A percentile compares a stretch with the other conserved stretches of the same genome.
These are phyloP conservation scores for Cytospora piceae DNA, from an alignment of 2,329 filamentous ascomycete species.

Conservation along the genomic window DNA sequence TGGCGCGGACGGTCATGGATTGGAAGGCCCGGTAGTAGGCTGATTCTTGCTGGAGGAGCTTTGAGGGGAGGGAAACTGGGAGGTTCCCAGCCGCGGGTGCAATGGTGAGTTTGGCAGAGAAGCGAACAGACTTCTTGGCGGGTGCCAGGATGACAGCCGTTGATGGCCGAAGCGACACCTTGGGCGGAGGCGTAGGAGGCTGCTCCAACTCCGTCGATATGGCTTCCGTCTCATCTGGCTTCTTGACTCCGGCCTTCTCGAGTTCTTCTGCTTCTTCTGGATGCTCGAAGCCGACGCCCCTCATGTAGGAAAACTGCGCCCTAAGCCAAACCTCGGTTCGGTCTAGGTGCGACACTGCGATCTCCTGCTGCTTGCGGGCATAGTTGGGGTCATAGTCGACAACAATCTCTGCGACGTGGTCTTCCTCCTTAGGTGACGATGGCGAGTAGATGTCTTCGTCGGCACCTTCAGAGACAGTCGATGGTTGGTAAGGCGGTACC, in stretches of 20 bases:
- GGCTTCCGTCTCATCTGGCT: slow-evolving; percentile 13
- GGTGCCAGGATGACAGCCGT: slow-evolving; percentile 29
- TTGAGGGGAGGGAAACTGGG: slow-evolving; percentile 55
- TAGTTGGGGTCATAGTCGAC: slow-evolving; percentile 78
- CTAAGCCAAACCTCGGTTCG: slow-evolving; percentile 85
- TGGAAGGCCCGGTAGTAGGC: slow-evolving; percentile 91
- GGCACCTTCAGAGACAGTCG: slow-evolving; percentile 37
- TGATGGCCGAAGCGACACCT: slow-evolving; percentile 17
- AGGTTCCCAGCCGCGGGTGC: slow-evolving; percentile 42
- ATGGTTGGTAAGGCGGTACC: slow-evolving; percentile 33
- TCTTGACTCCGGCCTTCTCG: slow-evolving; percentile 37
- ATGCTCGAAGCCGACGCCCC: slow-evolving; percentile 59
- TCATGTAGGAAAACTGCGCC: slow-evolving; percentile 78
- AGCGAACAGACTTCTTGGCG: slow-evolving; percentile 72
- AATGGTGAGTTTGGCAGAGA: slow-evolving; percentile 59
- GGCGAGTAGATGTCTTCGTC: slow-evolving; percentile 41
- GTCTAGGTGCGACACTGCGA: slow-evolving; percentile 74
- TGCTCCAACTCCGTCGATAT: slow-evolving; percentile 39
- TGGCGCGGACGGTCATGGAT: slow-evolving; percentile 68
- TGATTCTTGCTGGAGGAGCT: slow-evolving; percentile 64
- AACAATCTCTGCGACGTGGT: slow-evolving; percentile 66
- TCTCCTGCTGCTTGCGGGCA: slow-evolving; percentile 70
- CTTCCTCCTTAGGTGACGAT: slow-evolving; percentile 54
- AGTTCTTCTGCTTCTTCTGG: slow-evolving; percentile 42
- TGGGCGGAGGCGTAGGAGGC: slow-evolving; percentile 33